Evolutionary conservation across 2,329 filamentous ascomycete genomes (phyloP).

Genomic region (Cladosporium cucumerinum): DNA sequence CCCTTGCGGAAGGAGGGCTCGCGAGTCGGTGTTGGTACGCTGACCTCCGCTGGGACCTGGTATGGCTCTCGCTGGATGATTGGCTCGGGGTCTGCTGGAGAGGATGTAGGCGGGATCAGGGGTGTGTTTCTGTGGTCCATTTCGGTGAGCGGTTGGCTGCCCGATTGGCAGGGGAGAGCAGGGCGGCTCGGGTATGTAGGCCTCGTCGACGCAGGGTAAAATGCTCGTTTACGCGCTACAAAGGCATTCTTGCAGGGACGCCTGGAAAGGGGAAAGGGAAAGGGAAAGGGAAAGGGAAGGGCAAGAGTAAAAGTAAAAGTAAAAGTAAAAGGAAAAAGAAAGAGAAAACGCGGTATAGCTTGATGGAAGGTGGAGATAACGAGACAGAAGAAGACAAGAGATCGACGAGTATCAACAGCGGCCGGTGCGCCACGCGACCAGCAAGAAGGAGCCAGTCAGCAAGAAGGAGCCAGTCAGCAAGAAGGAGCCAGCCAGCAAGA

Average conservation of each 20-base stretch:
- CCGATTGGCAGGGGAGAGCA: slow-evolving; percentile 1
- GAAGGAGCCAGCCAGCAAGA: too few relatives aligned
- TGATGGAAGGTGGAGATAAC: not conserved
- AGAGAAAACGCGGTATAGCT: not conserved
- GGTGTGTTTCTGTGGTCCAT: slow-evolving; percentile 15
- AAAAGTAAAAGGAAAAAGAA: not conserved
- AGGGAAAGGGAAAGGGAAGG: not conserved
- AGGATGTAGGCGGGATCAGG: not conserved
- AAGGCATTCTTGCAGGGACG: not conserved
- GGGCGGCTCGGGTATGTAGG: slow-evolving; percentile 10
- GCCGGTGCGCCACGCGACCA: slow-evolving; percentile 2
- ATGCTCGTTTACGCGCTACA: slow-evolving; percentile 1
- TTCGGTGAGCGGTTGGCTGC: not conserved
- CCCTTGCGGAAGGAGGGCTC: slow-evolving; percentile 18
- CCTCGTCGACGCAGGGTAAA: not conserved
- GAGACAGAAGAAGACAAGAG: not conserved
- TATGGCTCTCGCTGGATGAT: slow-evolving; percentile 9
- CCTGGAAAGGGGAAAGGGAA: not conserved
- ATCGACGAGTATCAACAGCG: not conserved
- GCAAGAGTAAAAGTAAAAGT: not conserved
- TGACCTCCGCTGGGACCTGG: slow-evolving; percentile 5
- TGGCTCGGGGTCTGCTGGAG: slow-evolving; percentile 1
- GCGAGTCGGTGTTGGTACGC: slow-evolving; percentile 15
- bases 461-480: too few relatives aligned
- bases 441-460: not conserved